Base-by-base conservation (phyloP, 176 grass and related monocot species). In the Oryza australiensis region DNA sequence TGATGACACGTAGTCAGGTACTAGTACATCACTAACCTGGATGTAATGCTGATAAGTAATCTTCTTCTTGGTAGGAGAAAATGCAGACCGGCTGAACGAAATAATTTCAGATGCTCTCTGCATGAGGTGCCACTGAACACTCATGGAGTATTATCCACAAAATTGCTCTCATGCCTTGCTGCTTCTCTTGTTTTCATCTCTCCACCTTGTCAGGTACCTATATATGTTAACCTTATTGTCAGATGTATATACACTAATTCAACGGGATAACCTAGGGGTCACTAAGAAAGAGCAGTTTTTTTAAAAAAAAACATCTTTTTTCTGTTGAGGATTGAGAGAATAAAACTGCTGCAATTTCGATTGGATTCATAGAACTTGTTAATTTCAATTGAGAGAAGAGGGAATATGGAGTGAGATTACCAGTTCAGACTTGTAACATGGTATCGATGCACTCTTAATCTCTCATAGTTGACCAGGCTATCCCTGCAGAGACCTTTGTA, bases 381-480 rank as follows among this genome's bases (percentile, higher is more conserved):
- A 2, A 11, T 22, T 63, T 41, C 64, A 53, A 62, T 30, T 0
- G 4, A 59, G 9, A 80, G 1, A 69, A 22, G 23, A 3, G 2
- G 11, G 30, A 7, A 5, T 3, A 15, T 14, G 3, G 18, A 33
- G 37, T 51, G 51, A 68, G 37, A 34, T 20, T 84, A 63, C 7
- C 49, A 8, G 5, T 55, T 76, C 18, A 73, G 18, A 40, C n/a
- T 0, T 70, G 69, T 51, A 4, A 64, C 0, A 3, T 1, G 10
- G 66, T 70, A 73, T 87, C 63, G 70, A 87, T 63, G 51, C 48
- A 41, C 76, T 86, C 14, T 0, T n/a, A n/a, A n/a, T n/a, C n/a
- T 49, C 38, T 88, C 68, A 73, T 82, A 86, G 84, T 78, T 94
- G 74, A 80, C 43, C 90, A 98, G 93, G 93, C 76, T 85, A 37